These are phyloP conservation scores for Saccharomyces uvarum DNA, from an alignment of 1,139 yeast genomes.

Conservation along the genomic window DNA sequence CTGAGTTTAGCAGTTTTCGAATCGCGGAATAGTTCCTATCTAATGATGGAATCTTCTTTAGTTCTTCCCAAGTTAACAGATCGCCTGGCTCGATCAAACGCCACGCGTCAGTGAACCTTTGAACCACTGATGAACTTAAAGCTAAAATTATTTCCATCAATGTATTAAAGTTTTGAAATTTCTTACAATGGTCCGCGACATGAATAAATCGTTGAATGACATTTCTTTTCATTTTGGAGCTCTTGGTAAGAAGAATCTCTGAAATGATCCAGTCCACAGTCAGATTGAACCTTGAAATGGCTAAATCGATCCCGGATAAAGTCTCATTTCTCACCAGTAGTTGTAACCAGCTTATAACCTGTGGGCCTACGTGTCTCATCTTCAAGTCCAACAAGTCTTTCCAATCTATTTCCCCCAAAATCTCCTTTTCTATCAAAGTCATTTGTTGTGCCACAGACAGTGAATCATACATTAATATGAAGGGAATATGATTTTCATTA, in stretches of 20 bases:
- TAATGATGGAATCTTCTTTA: slow-evolving; percentile 59
- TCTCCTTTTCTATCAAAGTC: slow-evolving; percentile 79
- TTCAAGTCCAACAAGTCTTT: slow-evolving; percentile 72
- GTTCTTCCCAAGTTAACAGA: slow-evolving; percentile 54
- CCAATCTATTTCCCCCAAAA: slow-evolving; percentile 85
- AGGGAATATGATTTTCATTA: slow-evolving; percentile 57
- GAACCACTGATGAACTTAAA: slow-evolving; percentile 62
- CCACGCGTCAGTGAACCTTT: slow-evolving; percentile 69
- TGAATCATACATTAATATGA: slow-evolving; percentile 65
- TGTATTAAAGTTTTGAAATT: slow-evolving; percentile 76
- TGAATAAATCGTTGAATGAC: slow-evolving; percentile 77
- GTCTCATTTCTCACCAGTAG: slow-evolving; percentile 55
- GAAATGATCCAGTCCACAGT: slow-evolving; percentile 91
- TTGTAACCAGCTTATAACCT: slow-evolving; percentile 83
- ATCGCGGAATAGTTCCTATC: slow-evolving; percentile 58
- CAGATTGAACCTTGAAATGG: slow-evolving; percentile 80
- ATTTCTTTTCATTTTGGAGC: slow-evolving; percentile 50
- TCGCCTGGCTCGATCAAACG: slow-evolving; percentile 46
- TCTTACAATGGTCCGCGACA: slow-evolving; percentile 64
- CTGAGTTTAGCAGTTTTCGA: slow-evolving; percentile 52
- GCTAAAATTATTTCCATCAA: slow-evolving; percentile 83
- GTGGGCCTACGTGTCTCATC: slow-evolving; percentile 61
- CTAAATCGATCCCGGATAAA: slow-evolving; percentile 69
- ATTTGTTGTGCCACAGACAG: slow-evolving; percentile 64
- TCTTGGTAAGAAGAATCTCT: slow-evolving; percentile 66